Evolutionary conservation across 2,329 filamentous ascomycete species (phyloP), one percentile per base, ranked within the genome.

Genomic region (Zymoseptoria crescenta): DNA sequence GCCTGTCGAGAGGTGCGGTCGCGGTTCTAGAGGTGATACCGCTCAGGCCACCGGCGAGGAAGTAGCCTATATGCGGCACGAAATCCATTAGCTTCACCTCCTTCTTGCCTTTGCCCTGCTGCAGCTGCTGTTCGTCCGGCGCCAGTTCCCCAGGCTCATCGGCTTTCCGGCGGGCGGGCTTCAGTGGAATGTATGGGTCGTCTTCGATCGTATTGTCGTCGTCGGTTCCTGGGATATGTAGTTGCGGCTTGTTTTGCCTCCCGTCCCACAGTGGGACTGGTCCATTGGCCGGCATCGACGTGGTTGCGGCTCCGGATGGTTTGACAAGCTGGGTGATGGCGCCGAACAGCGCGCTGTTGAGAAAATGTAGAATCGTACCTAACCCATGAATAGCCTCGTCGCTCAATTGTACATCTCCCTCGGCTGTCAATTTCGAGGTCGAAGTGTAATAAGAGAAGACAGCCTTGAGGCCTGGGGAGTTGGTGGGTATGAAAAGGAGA

Each of bases 11-110:
- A 61, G 94, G 94, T 61, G 94, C 94, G 67, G 94, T 99, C 64
- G 90, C 88, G 72, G 94, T 97, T 73, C 94, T 87, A 72, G 93
- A 97, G 69, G 96, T 87, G 74, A 91, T 93, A 74, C 94, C 94
- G 74, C 93, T 91, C 73, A 96, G 81, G 75, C 91, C 94, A 80
- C 94, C 94, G 74, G 94, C 94, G 78, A 96, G 77, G 77, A 97
- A 99, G 79, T 97, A 99, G 83, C 94, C 94, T 96, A 88, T 82
- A 85, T 91, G 84, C 75, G 89, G 89, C 75, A 91, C 80, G 74
- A 76, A 77, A 73, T 74, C 73, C 80, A 87, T 81, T 76, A 81
- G 79, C 76, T 74, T 74, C 64, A 75, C 69, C 71, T 73, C 72
- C 67, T 76, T 67, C 48, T 58, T 59, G 52, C 68, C 65, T 70